These are phyloP conservation scores for Parasarocladium wereldwijsianum DNA, from an alignment of 2,329 filamentous ascomycete species.

Conservation along the genomic window DNA sequence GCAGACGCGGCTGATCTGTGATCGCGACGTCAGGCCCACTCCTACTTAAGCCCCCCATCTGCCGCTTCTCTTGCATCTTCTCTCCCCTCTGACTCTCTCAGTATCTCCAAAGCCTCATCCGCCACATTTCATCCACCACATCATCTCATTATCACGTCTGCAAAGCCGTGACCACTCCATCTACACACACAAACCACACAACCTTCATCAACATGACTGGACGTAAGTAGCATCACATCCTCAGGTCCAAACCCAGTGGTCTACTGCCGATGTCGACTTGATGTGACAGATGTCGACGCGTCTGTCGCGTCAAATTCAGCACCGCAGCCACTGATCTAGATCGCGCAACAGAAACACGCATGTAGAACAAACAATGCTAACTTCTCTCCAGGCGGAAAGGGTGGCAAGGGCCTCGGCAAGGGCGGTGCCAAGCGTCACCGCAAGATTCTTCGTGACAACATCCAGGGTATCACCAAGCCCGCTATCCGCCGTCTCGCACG, in stretches of 20 bases:
- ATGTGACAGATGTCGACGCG: too few relatives aligned
- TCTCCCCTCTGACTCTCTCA: conserved; percentile 6
- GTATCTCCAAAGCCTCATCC: conserved; percentile 3
- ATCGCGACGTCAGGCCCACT: conserved; percentile 14
- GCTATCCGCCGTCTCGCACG: conserved; percentile 96
- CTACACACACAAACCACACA: conserved; percentile 5
- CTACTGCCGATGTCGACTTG: too few relatives aligned
- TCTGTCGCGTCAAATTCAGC: not conserved
- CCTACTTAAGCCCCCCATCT: conserved; percentile 22
- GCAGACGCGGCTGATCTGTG: conserved; percentile 19
- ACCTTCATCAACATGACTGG: conserved; percentile 17
- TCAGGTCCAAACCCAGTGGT: too few relatives aligned
- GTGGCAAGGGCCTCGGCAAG: conserved; percentile 96
- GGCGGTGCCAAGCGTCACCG: conserved; percentile 97
- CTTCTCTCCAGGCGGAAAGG: conserved; percentile 62
- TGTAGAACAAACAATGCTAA: conserved; percentile 29
- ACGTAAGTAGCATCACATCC: conserved; percentile 14
- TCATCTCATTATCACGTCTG: not conserved
- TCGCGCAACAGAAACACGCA: too few relatives aligned
- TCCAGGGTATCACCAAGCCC: conserved; percentile 98
- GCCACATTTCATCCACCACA: conserved; percentile 5
- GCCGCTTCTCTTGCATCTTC: conserved; percentile 12
- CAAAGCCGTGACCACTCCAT: conserved; percentile 6
- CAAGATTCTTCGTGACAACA: conserved; percentile 99
- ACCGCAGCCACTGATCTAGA: too few relatives aligned